Conservation (phyloP, 179 eudicot species). For the Drosera spatulata region DNA sequence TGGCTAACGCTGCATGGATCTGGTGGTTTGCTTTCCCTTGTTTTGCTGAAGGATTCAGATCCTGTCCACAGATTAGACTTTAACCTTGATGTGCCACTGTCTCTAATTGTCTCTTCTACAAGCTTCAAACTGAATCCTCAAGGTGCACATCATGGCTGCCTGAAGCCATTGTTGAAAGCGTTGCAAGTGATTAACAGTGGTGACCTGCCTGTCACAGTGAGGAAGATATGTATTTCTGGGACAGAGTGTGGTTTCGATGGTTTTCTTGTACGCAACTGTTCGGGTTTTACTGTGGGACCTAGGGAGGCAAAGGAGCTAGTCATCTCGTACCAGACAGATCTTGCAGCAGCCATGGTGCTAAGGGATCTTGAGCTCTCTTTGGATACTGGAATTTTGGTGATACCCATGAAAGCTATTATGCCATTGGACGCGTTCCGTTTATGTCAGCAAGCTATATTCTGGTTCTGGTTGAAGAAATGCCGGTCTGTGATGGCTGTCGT, state of each 20-base stretch:
- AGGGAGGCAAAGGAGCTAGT: conserved; percentile 50
- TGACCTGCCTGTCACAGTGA: conserved; percentile 52
- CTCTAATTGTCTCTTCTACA: conserved; percentile 29
- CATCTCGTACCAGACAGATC: conserved; percentile 51
- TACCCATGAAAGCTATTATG: conserved; percentile 76
- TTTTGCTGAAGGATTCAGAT: conserved; percentile 46
- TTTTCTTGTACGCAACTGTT: conserved; percentile 48
- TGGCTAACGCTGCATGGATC: conserved; percentile 53
- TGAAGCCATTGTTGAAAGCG: conserved; percentile 39
- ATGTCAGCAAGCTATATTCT: conserved; percentile 43
- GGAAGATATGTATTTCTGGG: conserved; percentile 59
- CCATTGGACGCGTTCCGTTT: conserved; percentile 28
- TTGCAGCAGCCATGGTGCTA: conserved; percentile 34
- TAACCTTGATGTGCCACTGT: conserved; percentile 24
- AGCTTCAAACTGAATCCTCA: conserved; percentile 4
- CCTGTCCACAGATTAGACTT: conserved; percentile 47
- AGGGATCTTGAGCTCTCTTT: conserved; percentile 66
- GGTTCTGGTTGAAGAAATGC: conserved; percentile 36
- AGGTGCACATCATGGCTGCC: conserved; percentile 25
- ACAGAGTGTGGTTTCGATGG: conserved; percentile 63
- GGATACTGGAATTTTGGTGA: conserved; percentile 55
- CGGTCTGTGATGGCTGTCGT: conserved; percentile 22
- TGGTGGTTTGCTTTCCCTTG: conserved; percentile 68
- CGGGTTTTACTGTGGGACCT: conserved; percentile 58
- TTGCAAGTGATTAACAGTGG: conserved; percentile 59